Percentiles rank a stretch among this genome's conserved stretches.
These are phyloP conservation scores for Chrysanthemum seticuspe DNA, from an alignment of 129 eudicot species.

Conservation along the genomic window DNA sequence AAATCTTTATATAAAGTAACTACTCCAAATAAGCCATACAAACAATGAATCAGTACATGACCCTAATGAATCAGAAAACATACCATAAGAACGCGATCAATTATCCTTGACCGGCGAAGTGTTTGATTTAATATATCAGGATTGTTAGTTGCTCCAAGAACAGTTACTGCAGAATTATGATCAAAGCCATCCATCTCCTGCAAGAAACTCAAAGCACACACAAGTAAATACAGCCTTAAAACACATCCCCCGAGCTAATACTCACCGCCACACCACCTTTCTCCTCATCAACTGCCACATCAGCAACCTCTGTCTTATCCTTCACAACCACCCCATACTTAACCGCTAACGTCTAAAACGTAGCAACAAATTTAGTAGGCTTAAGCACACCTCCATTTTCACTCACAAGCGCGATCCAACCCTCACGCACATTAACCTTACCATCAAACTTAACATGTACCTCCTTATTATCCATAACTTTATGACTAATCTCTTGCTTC, in stretches of 20 bases:
- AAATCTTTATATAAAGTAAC: no score
- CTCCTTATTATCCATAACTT: conserved; percentile 1
- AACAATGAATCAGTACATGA: no score
- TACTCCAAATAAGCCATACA: no score
- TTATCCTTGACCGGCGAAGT: conserved; percentile 96
- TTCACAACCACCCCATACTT: no score
- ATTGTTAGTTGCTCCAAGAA: conserved; percentile 97
- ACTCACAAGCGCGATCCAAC: conserved; percentile 72
- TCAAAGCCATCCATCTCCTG: conserved; percentile 99
- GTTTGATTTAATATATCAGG: conserved; percentile 96
- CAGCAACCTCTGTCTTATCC: no score
- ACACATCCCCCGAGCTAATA: no score
- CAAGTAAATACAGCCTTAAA: no score
- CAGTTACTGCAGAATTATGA: conserved; percentile 95
- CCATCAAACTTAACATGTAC: conserved; percentile 33
- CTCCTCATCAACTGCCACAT: no score
- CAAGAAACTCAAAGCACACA: conserved; percentile 27
- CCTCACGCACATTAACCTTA: conserved; percentile 44
- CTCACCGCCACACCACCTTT: no score
- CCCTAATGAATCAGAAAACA: conserved; percentile 25
- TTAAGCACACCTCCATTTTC: conserved; percentile 74
- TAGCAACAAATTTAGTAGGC: conserved; percentile 74
- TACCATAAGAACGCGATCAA: conserved; percentile 96
- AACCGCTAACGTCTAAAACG: no score
- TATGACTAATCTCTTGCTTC: no score